These are phyloP conservation scores for Calcarisporium arbuscula DNA, from an alignment of 2,329 filamentous ascomycete genomes.

Conservation along the genomic window DNA sequence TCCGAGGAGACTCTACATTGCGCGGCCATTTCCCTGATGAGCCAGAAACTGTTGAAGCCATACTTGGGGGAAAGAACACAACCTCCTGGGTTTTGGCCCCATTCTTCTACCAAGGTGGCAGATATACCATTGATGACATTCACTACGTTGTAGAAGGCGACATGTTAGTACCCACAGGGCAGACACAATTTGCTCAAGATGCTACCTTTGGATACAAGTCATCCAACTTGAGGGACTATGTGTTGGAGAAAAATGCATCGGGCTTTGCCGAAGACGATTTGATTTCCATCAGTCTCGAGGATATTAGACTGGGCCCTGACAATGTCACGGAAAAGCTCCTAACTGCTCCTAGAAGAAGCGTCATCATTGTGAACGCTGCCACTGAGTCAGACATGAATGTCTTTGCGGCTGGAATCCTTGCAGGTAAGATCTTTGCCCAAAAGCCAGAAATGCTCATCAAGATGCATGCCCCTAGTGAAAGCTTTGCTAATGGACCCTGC, in stretches of 20 bases:
- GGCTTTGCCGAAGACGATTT: conserved; percentile 16
- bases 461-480: too few species aligned
- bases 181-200: conserved; percentile 50
- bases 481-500: too few species aligned
- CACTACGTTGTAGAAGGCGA: conserved; percentile 50
- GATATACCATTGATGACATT: conserved; percentile 47
- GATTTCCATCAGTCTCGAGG: conserved; percentile 18
- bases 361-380: conserved; percentile 48
- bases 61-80: conserved; percentile 38
- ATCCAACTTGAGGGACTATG: conserved; percentile 41
- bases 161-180: conserved; percentile 30
- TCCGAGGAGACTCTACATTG: conserved; percentile 49
- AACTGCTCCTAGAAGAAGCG: conserved; percentile 27
- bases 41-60: conserved; percentile 41
- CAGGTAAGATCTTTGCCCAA: too few species aligned
- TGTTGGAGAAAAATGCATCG: conserved; percentile 42
- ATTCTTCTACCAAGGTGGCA: conserved; percentile 51
- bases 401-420: conserved; percentile 42
- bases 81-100: conserved; percentile 49
- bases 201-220: conserved; percentile 50
- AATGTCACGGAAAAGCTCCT: conserved; percentile 19
- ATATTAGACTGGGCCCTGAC: conserved; percentile 24
- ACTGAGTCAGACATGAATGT: conserved; percentile 49
- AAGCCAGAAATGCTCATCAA: too few species aligned
- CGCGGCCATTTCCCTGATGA: conserved; percentile 50